phyloP scores from a whole-genome alignment of 371 early-diverging fungal species.

The Conidiobolus incongruus region DNA sequence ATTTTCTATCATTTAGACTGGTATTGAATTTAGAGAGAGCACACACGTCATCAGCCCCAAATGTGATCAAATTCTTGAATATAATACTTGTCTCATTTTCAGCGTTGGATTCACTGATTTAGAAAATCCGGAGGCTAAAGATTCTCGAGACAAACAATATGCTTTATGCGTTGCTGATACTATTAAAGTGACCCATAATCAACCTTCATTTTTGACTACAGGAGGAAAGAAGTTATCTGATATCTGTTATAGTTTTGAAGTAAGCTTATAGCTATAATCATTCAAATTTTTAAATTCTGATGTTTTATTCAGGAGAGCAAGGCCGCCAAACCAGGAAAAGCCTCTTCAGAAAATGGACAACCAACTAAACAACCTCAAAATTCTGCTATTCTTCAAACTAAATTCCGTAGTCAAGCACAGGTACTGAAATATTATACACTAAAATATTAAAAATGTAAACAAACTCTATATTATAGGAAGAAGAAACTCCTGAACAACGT shows the following conservation, averaged over 20 bases:
- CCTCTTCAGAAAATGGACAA: conserved; percentile 11
- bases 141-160: conserved; percentile 34
- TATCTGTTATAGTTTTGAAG: conserved; percentile 54
- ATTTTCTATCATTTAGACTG: no score
- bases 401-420: conserved; percentile 62
- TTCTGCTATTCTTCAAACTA: conserved; percentile 63
- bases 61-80: conserved; percentile 34
- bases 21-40: conserved; percentile 85
- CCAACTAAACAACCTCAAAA: conserved; percentile 14
- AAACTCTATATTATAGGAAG: conserved; percentile 11
- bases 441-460: neutral
- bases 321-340: conserved; percentile 13
- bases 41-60: conserved; percentile 47
- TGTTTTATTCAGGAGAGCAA: conserved; percentile 20
- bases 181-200: conserved; percentile 35
- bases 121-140: conserved; percentile 37
- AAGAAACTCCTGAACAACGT: conserved; percentile 51
- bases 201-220: conserved; percentile 40
- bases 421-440: conserved; percentile 4
- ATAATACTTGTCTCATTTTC: conserved; percentile 70
- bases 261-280: conserved; percentile 9
- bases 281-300: conserved; percentile 3
- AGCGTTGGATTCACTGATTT: conserved; percentile 72
- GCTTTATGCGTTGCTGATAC: conserved; percentile 71
- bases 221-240: conserved; percentile 48